Evolutionary conservation across 2,329 filamentous ascomycete genomes (phyloP), one percentile per base, ranked within the genome.

Genomic region (Penicillium sp.): DNA sequence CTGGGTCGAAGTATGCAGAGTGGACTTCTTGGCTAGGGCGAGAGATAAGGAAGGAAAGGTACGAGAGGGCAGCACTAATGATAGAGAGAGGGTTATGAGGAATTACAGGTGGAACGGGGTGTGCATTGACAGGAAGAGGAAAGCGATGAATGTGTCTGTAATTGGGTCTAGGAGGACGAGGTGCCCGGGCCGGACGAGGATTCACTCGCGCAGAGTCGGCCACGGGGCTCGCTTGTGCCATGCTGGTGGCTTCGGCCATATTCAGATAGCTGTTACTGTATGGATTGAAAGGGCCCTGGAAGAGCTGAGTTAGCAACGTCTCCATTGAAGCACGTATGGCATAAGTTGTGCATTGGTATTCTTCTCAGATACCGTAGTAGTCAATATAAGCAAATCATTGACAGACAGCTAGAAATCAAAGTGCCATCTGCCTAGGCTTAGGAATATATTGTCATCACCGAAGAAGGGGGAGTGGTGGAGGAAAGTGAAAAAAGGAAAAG

Each of bases 281-380:
- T 37, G 27, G 49, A 47, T 36, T 54, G 54, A 40, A 58, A 37
- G 17, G 54, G 43, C 51, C 34, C 42, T 52, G 54, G 56, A 47
- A 34, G 54, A 26, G 42, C 51, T 47, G 48, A 46, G 47, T 61
- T 60, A 55, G 54, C 43, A 52, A 54, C 59, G 27, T 65, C 59
- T 65, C 60, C 56, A 57, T 39, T 39, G 41, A 52, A 47, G 36
- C 44, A 58, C 26, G 34, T 46, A n/a, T 37, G 44, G 36, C 29
- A 49, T 32, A 40, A 18, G 39, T 41, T 43, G 42, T 52, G 47
- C 44, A 59, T 41, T 27, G 9, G 46, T 52, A 54, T 66, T 73
- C 79, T 79, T 81, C 83, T 94, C 90, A 94, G 90, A 94, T 94
- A 94, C 90, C 90, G 90, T 94, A 93, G 89, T 94, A 94, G 90